phyloP scores from a whole-genome alignment of 768 basidiomycete species.

The Mrakia frigida region DNA sequence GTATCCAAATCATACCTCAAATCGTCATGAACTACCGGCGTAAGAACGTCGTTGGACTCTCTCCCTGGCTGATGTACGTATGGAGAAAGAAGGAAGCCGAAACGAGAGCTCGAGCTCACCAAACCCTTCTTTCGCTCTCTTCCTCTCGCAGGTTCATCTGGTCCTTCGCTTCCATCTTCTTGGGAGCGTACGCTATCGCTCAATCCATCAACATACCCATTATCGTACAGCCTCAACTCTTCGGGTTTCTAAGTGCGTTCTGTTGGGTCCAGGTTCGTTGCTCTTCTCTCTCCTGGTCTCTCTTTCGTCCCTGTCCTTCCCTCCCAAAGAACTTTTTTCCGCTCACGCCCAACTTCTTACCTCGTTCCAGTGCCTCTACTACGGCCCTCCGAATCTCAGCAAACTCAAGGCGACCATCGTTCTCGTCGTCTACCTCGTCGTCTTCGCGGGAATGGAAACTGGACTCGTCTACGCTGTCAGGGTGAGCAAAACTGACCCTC shows the following conservation, averaged over 20 bases:
- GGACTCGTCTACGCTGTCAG: conserved; percentile 58
- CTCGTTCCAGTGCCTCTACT: conserved; percentile 59
- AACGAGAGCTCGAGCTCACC: neutral
- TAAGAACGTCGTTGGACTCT: conserved; percentile 66
- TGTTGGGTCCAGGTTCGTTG: too few species aligned
- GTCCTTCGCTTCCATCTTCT: conserved; percentile 56
- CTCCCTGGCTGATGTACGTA: conserved; percentile 58
- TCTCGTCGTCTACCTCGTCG: conserved; percentile 46
- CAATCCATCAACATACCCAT: conserved; percentile 67
- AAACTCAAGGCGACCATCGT: conserved; percentile 42
- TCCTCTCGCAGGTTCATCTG: conserved; percentile 47
- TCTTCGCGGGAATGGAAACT: conserved; percentile 57
- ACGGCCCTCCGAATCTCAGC: conserved; percentile 50
- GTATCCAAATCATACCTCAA: conserved; percentile 61
- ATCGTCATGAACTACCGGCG: conserved; percentile 65
- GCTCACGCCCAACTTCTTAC: neutral
- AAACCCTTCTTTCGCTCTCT: conserved; percentile 23
- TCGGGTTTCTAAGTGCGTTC: conserved; percentile 51
- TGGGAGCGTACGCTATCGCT: conserved; percentile 64
- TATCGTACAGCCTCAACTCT: conserved; percentile 50
- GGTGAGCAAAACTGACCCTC: conserved; percentile 44
- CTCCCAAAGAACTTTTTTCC: neutral
- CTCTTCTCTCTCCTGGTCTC: too few species aligned
- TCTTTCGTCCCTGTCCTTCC: neutral
- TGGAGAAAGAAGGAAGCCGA: neutral